phyloP scores from a whole-genome alignment of 352 stramenopile genomes.

The Pelagophyceae sp. region DNA sequence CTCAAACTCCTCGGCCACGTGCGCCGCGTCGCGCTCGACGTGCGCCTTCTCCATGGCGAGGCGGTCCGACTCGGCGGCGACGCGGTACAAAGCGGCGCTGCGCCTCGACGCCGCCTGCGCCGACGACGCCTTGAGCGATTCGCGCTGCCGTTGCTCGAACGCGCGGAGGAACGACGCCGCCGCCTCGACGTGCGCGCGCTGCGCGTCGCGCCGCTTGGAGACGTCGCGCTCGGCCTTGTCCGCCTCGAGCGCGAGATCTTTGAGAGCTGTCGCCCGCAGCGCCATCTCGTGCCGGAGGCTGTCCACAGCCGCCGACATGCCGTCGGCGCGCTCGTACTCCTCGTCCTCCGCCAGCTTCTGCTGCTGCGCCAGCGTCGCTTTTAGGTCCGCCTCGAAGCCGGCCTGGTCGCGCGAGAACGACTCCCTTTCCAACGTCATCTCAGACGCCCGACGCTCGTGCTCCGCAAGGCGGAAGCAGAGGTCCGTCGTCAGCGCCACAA shows the following conservation, averaged over 20 bases:
- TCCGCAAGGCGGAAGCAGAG: neutral
- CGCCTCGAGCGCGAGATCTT: neutral
- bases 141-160: neutral
- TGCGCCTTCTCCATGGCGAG: slow-evolving; percentile 14
- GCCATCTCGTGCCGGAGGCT: neutral
- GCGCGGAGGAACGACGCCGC: neutral
- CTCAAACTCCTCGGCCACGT: slow-evolving; percentile 19
- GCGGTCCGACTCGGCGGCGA: neutral
- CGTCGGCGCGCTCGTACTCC: slow-evolving; percentile 14
- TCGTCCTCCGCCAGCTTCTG: neutral
- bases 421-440: neutral
- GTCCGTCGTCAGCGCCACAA: slow-evolving; percentile 4
- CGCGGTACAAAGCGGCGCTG: neutral
- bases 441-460: slow-evolving; percentile 3
- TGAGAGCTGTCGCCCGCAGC: neutral
- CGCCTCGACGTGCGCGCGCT: neutral
- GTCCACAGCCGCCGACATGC: neutral
- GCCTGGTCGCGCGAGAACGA: neutral
- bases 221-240: neutral
- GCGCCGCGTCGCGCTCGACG: slow-evolving; percentile 14
- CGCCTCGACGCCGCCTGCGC: neutral
- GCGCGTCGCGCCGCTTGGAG: neutral
- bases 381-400: neutral
- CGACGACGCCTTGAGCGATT: neutral
- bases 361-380: neutral